Percentiles rank a stretch among this genome's conserved stretches.
These are phyloP conservation scores for Nakazawaea sp. DNA, from an alignment of 805 yeast genomes.

Conservation along the genomic window DNA sequence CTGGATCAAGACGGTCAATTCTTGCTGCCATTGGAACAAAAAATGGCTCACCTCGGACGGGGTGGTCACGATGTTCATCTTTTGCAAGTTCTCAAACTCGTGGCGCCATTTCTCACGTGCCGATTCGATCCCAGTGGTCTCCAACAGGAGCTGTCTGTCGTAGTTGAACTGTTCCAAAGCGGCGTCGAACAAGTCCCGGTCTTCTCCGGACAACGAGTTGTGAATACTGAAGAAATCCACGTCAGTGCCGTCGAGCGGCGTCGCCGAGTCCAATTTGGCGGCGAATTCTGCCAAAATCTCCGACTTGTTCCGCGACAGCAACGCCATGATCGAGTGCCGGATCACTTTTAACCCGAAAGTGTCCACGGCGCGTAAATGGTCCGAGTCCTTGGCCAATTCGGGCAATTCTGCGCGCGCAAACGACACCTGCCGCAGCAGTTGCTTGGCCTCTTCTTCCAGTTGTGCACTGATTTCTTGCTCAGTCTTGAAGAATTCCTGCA, in stretches of 20 bases:
- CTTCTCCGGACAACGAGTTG: slow-evolving; percentile 39
- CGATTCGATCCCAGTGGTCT: slow-evolving; percentile 73
- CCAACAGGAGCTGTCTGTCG: slow-evolving; percentile 70
- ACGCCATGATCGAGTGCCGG: slow-evolving; percentile 62
- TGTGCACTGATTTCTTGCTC: slow-evolving; percentile 12
- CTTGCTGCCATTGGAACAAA: slow-evolving; percentile 79
- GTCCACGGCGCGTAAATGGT: slow-evolving; percentile 56
- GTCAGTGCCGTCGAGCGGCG: slow-evolving; percentile 9
- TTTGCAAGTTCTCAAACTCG: slow-evolving; percentile 61
- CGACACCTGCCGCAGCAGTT: slow-evolving; percentile 15
- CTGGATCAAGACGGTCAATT: slow-evolving; percentile 62
- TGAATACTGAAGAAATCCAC: slow-evolving; percentile 66
- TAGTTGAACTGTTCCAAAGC: slow-evolving; percentile 65
- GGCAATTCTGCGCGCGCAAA: slow-evolving; percentile 18
- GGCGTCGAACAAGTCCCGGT: slow-evolving; percentile 50
- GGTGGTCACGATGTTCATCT: slow-evolving; percentile 46
- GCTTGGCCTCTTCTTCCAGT: slow-evolving; percentile 1
- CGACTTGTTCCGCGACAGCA: slow-evolving; percentile 22
- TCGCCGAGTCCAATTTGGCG: slow-evolving; percentile 2
- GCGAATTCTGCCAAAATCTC: slow-evolving; percentile 7
- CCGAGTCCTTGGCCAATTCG: slow-evolving; percentile 48
- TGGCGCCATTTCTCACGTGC: slow-evolving; percentile 87
- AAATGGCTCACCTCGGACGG: slow-evolving; percentile 62
- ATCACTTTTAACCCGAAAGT: slow-evolving; percentile 75
- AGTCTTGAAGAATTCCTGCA: slow-evolving; percentile 20